Conservation (phyloP, 2,329 filamentous ascomycete genomes). For the Stagonosporopsis vannaccii region DNA sequence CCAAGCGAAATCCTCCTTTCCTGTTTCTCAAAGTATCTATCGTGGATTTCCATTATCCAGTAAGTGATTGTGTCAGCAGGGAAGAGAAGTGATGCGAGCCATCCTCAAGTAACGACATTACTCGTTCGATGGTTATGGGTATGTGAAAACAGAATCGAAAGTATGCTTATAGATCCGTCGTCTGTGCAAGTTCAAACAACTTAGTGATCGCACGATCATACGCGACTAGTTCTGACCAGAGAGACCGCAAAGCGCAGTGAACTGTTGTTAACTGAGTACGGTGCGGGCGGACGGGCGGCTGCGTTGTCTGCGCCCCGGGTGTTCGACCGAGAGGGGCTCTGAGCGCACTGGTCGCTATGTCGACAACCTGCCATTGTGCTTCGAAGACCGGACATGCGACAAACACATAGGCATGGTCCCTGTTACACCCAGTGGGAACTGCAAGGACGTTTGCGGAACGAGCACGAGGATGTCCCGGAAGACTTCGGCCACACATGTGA, state of each 20-base stretch:
- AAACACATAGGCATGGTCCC: neutral
- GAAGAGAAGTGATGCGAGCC: too few species aligned
- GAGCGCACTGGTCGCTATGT: neutral
- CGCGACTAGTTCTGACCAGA: too few species aligned
- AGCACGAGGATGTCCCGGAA: conserved; percentile 20
- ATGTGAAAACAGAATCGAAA: too few species aligned
- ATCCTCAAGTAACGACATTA: too few species aligned
- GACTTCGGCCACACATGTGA: conserved; percentile 10
- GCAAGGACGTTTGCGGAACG: conserved; percentile 13
- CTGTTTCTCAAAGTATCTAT: too few species aligned
- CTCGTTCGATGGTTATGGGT: too few species aligned
- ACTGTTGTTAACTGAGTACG: neutral
- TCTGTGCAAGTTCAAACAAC: too few species aligned
- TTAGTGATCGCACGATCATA: too few species aligned
- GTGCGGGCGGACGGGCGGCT: too few species aligned
- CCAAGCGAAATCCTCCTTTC: neutral
- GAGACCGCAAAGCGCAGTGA: neutral
- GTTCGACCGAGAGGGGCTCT: neutral
- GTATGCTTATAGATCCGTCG: too few species aligned
- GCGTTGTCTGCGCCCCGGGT: conserved; percentile 5
- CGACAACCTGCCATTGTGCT: neutral
- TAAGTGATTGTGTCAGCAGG: too few species aligned
- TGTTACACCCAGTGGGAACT: neutral
- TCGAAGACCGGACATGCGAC: neutral
- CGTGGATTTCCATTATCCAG: too few species aligned